Base-by-base conservation (phyloP, 805 yeast genomes). In the Myxozyma geophila region DNA sequence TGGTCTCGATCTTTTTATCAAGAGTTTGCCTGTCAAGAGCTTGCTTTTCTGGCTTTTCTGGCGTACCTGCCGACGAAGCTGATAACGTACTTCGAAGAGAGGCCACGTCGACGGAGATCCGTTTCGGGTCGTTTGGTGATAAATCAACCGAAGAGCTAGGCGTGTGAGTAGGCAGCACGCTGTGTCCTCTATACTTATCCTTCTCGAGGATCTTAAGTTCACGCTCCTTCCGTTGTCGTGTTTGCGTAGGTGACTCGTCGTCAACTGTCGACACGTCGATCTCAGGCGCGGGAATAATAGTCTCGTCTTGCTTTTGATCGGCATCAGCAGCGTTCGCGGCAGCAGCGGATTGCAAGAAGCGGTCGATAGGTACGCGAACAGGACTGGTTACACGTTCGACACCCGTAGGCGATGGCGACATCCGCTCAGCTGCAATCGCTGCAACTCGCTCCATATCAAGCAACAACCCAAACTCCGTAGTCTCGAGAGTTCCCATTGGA, bases 401-500 rank as follows among this genome's bases (percentile, higher is more conserved):
- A 35, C 57, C 48, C 13, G 51, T 6, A 28, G 37, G 54, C 37
- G 49, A 63, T 17, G 33, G 67, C n/a, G 49, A 33, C 54, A 39
- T 51, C n/a, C 43, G 19, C 47, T 33, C 43, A 28, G 36, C 53
- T 44, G 51, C 47, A 37, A 51, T 33, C 21, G 49, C 41, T 1
- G 59, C 59, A 5, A 50, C 59, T 2, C 64, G 54, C 28, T 65
- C 57, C 36, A 60, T 52, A n/a, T 65, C 67, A 19, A 54, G 40
- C 13, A 59, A 49, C 3, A 62, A 36, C 7, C 64, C 67, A 36
- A 39, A 15, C 43, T 59, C 59, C 9, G 67, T 60, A 17, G 64
- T 35, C 49, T 65, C 68, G 17, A 65, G 53, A 7, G 68, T 64
- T 19, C 68, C 68, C 39, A 64, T 49, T 6, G 68, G 68, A 2